Base-by-base conservation (phyloP, 352 stramenopile genomes). In the Nothophytophthora sp. region DNA sequence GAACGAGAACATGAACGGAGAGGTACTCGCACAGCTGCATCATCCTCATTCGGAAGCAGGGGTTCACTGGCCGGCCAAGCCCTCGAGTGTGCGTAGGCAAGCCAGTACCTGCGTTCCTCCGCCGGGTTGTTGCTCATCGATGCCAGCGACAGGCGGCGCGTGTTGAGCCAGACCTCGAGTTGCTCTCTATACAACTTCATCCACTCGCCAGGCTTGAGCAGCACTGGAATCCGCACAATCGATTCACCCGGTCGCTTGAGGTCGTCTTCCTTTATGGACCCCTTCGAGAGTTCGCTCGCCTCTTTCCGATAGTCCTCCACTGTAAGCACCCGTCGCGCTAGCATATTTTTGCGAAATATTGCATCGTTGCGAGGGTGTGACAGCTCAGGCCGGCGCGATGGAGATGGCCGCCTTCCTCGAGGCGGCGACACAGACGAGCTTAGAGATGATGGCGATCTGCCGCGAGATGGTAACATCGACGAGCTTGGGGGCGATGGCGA, bases 31-130 rank as follows among this genome's bases (percentile, higher is more conserved):
- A 7, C 23, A 18, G 18, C 9, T 27, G 36, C 4, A 44, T 39
- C 37, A 42, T 47, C n/a, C 33, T 22, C 32, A 1, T 30, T 39
- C 19, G 32, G 16, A 20, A 29, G 27, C 25, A 22, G 16, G 28
- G 25, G 29, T 32, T 55, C 48, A n/a, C 19, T 40, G 1, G 55
- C 56, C 24, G 24, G 50, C 27, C 50, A 54, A 2, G 49, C 49
- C 27, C 64, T 55, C 22, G 37, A 61, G 45, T 55, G 54, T 12
- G 64, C 64, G 45, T 61, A 73, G 4, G 55, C 50, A 27, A 61
- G 60, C 53, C 64, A 69, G 13, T 64, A 41, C 11, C 50, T 60
- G 6, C 64, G 64, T 36, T 74, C 64, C 50, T 34, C 52, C 16
- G 33, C 29, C 19, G 64, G 55, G n/a, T 65, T 41, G 35, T 45